These are phyloP conservation scores for Fusarium sterilihyphosum DNA, from an alignment of 2,329 filamentous ascomycete species.

Conservation along the genomic window DNA sequence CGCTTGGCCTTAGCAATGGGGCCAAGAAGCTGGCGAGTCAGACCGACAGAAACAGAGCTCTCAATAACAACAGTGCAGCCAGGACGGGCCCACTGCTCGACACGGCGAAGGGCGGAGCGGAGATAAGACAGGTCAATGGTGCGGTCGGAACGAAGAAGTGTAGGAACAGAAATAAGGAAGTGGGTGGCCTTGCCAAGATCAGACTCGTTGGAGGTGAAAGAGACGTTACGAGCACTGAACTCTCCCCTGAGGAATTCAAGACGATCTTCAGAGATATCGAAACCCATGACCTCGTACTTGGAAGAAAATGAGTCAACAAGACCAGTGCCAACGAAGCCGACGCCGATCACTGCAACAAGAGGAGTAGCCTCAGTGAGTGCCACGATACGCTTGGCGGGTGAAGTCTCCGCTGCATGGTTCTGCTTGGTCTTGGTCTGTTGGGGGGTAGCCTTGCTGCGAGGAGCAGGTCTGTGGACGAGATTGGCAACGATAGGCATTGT, in stretches of 20 bases:
- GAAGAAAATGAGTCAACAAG: constrained; percentile 56
- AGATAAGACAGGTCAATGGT: constrained; percentile 59
- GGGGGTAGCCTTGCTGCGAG: background rate
- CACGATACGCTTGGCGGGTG: background rate
- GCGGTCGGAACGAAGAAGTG: constrained; percentile 56
- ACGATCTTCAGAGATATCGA: constrained; percentile 55
- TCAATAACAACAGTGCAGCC: constrained; percentile 62
- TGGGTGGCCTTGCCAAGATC: constrained; percentile 56
- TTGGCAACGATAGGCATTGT: constrained; percentile 16
- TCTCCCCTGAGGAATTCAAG: constrained; percentile 47
- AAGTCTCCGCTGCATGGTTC: background rate
- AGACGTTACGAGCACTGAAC: constrained; percentile 31
- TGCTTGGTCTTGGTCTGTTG: background rate
- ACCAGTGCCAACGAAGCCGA: constrained; percentile 62
- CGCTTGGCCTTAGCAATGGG: constrained; percentile 53
- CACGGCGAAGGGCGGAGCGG: constrained; percentile 52
- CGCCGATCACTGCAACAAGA: constrained; percentile 60
- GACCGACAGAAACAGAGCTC: constrained; percentile 63
- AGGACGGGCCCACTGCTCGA: constrained; percentile 51
- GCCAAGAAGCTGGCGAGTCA: constrained; percentile 60
- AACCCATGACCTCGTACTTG: constrained; percentile 55
- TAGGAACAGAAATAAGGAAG: constrained; percentile 64
- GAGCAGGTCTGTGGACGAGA: background rate
- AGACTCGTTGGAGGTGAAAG: constrained; percentile 49
- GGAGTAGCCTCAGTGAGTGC: constrained; percentile 28